A percentile compares a stretch with the other conserved stretches of the same genome.
Conservation (phyloP, 306 rosid genomes). For the Vachellia collinsii region DNA sequence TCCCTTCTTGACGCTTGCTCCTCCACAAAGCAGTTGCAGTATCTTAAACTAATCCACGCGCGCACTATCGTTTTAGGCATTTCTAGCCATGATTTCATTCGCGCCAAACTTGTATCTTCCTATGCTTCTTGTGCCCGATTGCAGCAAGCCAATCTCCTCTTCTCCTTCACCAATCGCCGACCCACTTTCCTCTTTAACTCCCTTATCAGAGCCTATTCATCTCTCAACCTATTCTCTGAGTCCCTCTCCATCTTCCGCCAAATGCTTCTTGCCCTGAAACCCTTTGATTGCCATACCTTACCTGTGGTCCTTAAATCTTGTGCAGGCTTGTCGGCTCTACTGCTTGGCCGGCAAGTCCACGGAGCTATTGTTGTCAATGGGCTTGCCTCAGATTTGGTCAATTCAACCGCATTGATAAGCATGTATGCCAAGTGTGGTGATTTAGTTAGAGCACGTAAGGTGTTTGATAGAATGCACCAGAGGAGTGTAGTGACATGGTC, state of each 20-base stretch:
- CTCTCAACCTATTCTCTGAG: constrained; percentile 49
- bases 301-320: constrained; percentile 67
- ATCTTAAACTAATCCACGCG: constrained; percentile 57
- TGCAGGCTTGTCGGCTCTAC: constrained; percentile 49
- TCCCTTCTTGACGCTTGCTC: constrained; percentile 49
- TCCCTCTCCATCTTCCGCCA: constrained; percentile 58
- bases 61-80: constrained; percentile 44
- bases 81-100: constrained; percentile 57
- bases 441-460: constrained; percentile 46
- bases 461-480: constrained; percentile 62
- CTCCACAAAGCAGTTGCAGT: constrained; percentile 48
- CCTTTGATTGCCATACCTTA: constrained; percentile 55
- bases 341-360: constrained; percentile 63
- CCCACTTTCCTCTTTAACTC: constrained; percentile 72
- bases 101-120: constrained; percentile 57
- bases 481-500: constrained; percentile 61
- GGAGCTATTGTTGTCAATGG: constrained; percentile 60
- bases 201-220: constrained; percentile 62
- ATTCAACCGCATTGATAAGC: constrained; percentile 60
- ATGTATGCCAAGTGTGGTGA: constrained; percentile 67
- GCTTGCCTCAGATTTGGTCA: constrained; percentile 53
- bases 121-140: constrained; percentile 67
- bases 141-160: constrained; percentile 53
- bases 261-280: constrained; percentile 45
- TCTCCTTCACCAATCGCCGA: constrained; percentile 60